These are phyloP conservation scores for Diaporthe velutina DNA, from an alignment of 2,329 filamentous ascomycete species.

Conservation along the genomic window DNA sequence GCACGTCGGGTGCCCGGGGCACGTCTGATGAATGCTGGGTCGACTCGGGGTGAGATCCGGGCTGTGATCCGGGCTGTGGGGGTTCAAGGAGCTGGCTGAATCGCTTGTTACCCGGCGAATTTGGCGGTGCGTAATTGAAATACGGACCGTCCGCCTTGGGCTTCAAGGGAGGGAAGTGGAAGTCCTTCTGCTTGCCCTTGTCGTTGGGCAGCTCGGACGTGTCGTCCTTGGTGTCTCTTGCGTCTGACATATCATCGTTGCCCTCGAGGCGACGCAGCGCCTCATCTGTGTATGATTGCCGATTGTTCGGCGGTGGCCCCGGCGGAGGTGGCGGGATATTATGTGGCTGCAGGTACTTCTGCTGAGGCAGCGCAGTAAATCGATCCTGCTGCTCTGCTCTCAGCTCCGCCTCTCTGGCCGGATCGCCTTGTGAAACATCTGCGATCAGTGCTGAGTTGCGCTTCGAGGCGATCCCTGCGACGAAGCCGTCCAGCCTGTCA, in stretches of 20 bases:
- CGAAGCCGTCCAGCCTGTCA: slow-evolving; percentile 88
- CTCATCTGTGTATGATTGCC: slow-evolving; percentile 54
- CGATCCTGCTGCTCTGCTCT: slow-evolving; percentile 86
- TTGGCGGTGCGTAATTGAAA: slow-evolving; percentile 69
- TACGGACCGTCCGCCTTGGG: slow-evolving; percentile 64
- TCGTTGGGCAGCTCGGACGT: slow-evolving; percentile 48
- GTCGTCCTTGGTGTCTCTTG: slow-evolving; percentile 46
- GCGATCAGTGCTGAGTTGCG: slow-evolving; percentile 87
- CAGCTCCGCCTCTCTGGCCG: slow-evolving; percentile 83
- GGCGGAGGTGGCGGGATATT: slow-evolving; percentile 52
- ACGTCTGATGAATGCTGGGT: slow-evolving; percentile 27
- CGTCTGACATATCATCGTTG: slow-evolving; percentile 59
- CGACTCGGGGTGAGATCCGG: slow-evolving; percentile 35
- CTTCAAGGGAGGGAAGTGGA: slow-evolving; percentile 70
- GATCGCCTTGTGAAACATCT: slow-evolving; percentile 83
- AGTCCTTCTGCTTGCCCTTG: slow-evolving; percentile 56
- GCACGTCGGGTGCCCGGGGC: slow-evolving; percentile 51
- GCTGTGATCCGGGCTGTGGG: slow-evolving; percentile 37
- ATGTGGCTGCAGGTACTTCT: slow-evolving; percentile 72
- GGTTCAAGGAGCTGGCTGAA: slow-evolving; percentile 47
- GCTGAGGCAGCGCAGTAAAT: slow-evolving; percentile 83
- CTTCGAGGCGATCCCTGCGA: slow-evolving; percentile 88
- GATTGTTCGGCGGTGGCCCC: slow-evolving; percentile 41
- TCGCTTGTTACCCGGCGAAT: slow-evolving; percentile 55
- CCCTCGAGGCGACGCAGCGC: slow-evolving; percentile 64